These are phyloP conservation scores for Plasmodium gonderi DNA, from an alignment of 169 alveolate species.

Conservation along the genomic window DNA sequence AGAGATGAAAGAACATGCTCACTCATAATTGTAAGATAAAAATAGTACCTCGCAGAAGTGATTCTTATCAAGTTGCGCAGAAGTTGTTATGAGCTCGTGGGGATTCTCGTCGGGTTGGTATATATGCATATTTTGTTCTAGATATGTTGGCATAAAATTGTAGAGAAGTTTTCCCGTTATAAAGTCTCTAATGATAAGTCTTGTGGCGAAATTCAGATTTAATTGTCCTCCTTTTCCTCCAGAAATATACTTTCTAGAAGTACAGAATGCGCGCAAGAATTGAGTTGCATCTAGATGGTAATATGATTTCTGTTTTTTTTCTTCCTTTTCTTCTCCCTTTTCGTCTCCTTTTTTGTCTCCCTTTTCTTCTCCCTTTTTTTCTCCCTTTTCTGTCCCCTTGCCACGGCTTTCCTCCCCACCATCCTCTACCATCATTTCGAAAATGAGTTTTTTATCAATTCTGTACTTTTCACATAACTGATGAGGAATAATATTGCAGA, in stretches of 20 bases:
- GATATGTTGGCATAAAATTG: conserved; percentile 76
- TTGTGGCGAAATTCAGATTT: conserved; percentile 95
- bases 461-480: conserved; percentile 82
- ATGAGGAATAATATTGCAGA: conserved; percentile 93
- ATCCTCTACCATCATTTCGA: background rate
- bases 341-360: conserved; percentile 81
- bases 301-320: conserved; percentile 80
- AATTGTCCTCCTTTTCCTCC: conserved; percentile 96
- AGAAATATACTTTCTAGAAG: conserved; percentile 84
- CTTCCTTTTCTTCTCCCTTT: conserved; percentile 72
- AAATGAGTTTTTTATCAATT: conserved; percentile 70
- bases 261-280: conserved; percentile 87
- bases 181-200: conserved; percentile 94
- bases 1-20: no score
- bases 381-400: conserved; percentile 78
- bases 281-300: conserved; percentile 85
- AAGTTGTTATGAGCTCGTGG: background rate
- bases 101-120: background rate
- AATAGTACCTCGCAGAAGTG: background rate
- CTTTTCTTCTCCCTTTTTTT: conserved; percentile 52
- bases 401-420: conserved; percentile 5
- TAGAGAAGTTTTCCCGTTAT: conserved; percentile 94
- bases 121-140: background rate
- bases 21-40: background rate
- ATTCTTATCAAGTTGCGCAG: background rate